Base-by-base conservation (phyloP, 371 early-diverging fungal species). In the Lichtheimia ornata region DNA sequence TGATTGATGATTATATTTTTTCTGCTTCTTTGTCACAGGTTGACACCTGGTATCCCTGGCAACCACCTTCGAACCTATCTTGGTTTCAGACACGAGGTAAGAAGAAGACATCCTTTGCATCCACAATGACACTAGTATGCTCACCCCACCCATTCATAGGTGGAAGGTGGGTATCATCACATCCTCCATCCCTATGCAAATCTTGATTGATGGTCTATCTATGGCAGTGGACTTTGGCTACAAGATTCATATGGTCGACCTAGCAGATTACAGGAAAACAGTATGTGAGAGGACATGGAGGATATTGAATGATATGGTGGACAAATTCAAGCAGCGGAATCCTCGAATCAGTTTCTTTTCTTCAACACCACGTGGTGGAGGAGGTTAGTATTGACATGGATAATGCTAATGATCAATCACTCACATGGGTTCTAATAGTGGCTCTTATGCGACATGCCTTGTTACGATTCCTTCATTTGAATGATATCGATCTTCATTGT, bases 401-500 rank as follows among this genome's bases (percentile, higher is more conserved):
- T 6, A 17, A 44, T 17, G n/a, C 47, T 15, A n/a, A n/a, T 12
- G 24, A 12, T 5, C 6, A 28, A 13, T 2, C 28, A 30, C 27
- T n/a, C 12, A 17, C 49, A 28, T 9, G 15, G 5, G 15, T 14
- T n/a, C 17, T 2, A 56, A 5, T 61, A 85, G 95, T 95, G 15
- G 94, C 95, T 5, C 78, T 95, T 47, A 95, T 95, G 95, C 85
- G 94, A 56, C 93, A 95, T 70, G 90, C 94, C 4, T 67, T 89
- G 4, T 65, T 94, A 25, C 82, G 95, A 18, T 82, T 92, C 62
- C 74, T 89, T 54, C 67, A 76, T 24, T 69, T 94, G 51, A 76
- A 85, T 17, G 85, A 78, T 49, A 72, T 94, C n/a, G 81, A 87
- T 63, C 84, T 79, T 42, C 87, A 87, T 63, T 95, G 81, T 81